Percentiles rank a stretch among this genome's conserved stretches.
These are phyloP conservation scores for Colletotrichum eleusines DNA, from an alignment of 2,329 filamentous ascomycete genomes.

Conservation along the genomic window DNA sequence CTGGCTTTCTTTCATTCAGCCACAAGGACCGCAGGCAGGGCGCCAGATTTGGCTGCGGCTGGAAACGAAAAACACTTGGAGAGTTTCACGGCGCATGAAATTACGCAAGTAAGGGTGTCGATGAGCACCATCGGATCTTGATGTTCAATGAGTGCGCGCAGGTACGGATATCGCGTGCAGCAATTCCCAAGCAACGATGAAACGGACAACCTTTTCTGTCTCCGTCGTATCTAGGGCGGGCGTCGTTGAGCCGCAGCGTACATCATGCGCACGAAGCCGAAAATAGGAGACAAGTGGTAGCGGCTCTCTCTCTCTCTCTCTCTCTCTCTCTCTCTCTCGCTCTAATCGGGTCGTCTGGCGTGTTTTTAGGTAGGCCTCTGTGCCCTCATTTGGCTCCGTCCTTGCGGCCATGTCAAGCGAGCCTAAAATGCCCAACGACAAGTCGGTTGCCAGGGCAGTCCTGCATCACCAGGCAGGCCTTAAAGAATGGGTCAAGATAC, in stretches of 20 bases:
- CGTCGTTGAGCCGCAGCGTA: conserved; percentile 6
- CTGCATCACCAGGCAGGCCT: neutral
- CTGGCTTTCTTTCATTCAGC: conserved; percentile 8
- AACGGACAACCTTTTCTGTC: conserved; percentile 18
- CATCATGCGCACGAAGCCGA: conserved; percentile 11
- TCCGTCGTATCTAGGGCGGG: conserved; percentile 6
- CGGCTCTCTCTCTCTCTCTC: too few species aligned
- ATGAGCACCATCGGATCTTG: conserved; percentile 12
- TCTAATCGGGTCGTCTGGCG: neutral
- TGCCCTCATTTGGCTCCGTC: neutral
- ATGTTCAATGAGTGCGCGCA: neutral
- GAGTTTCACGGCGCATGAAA: neutral
- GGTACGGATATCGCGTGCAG: too few species aligned
- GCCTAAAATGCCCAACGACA: conserved; percentile 2
- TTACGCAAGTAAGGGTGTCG: neutral
- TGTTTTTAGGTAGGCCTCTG: neutral
- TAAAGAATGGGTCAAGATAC: conserved; percentile 20
- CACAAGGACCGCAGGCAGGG: too few species aligned
- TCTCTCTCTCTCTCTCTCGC: too few species aligned
- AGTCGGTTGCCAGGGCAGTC: conserved; percentile 17
- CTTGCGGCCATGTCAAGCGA: conserved; percentile 19
- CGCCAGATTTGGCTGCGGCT: neutral
- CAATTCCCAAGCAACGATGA: conserved; percentile 23
- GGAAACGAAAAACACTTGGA: neutral
- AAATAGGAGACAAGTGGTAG: conserved; percentile 35